phyloP scores from a whole-genome alignment of 179 eudicot species.

The Pouteria campechiana region DNA sequence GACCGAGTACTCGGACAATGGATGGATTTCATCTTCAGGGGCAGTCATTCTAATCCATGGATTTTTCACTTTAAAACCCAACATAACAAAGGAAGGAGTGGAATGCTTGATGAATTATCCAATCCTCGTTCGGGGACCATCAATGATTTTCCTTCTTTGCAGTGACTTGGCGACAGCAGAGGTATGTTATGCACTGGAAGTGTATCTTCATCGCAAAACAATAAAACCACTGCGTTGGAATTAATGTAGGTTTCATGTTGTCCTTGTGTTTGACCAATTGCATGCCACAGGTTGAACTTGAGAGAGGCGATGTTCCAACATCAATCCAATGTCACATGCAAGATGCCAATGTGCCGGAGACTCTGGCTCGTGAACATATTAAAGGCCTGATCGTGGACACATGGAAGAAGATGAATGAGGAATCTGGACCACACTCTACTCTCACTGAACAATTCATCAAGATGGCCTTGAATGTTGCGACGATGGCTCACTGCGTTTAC shows the following conservation, averaged over 20 bases:
- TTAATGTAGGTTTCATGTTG: not conserved
- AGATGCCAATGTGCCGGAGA: conserved; percentile 27
- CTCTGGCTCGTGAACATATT: conserved; percentile 19
- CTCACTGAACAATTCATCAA: conserved; percentile 5
- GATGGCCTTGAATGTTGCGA: conserved; percentile 19
- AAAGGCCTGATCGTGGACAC: conserved; percentile 12
- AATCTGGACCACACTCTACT: conserved; percentile 3
- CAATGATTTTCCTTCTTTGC: conserved; percentile 35
- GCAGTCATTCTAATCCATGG: conserved; percentile 25
- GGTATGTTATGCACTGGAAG: conserved; percentile 11
- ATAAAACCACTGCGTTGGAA: not conserved
- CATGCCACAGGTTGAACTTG: conserved; percentile 27
- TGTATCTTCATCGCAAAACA: not conserved
- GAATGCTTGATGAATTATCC: not conserved
- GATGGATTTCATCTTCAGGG: conserved; percentile 37
- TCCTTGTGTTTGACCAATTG: not conserved
- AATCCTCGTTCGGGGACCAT: conserved; percentile 21
- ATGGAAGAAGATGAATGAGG: conserved; percentile 32
- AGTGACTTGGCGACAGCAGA: conserved; percentile 34
- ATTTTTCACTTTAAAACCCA: conserved; percentile 10
- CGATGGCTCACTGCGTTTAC: conserved; percentile 36
- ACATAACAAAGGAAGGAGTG: not conserved
- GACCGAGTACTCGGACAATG: conserved; percentile 21
- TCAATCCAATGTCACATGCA: conserved; percentile 37
- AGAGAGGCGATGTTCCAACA: conserved; percentile 38